A percentile compares a stretch with the other conserved stretches of the same genome.
Evolutionary conservation across 331 rosid species (phyloP).

Genomic region (Ulmus americana): DNA sequence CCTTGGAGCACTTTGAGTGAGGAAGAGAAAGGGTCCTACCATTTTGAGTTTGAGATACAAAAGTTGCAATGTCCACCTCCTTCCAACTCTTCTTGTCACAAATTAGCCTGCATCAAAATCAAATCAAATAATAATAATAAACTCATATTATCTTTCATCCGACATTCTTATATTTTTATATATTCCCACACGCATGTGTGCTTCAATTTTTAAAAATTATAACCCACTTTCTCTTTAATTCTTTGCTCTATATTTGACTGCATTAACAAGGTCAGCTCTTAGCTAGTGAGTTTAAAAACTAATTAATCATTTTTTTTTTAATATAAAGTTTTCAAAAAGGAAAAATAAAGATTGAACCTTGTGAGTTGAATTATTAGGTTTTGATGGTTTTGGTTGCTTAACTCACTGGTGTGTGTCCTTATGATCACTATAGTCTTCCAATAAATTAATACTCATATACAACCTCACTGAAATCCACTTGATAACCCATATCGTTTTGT

Average conservation of each 20-base stretch:
- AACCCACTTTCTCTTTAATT: constrained; percentile 1
- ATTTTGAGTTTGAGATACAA: constrained; percentile 19
- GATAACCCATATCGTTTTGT: constrained; percentile 24
- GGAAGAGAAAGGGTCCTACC: constrained; percentile 42
- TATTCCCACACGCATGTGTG: constrained; percentile 14
- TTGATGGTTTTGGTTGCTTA: constrained; percentile 3
- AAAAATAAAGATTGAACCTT: not conserved
- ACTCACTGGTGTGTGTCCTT: constrained; percentile 4
- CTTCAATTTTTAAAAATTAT: not conserved
- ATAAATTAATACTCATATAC: constrained; percentile 2
- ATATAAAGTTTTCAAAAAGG: not conserved
- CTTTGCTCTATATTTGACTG: not conserved
- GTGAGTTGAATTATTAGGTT: not conserved
- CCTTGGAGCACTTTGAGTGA: constrained; percentile 2
- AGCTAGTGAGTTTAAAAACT: not conserved
- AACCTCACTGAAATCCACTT: constrained; percentile 22
- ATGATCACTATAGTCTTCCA: constrained; percentile 4
- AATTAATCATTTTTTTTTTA: not conserved
- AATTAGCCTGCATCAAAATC: constrained; percentile 10
- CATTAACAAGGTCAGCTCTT: not conserved
- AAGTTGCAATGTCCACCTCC: constrained; percentile 21
- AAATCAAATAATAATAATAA: not conserved
- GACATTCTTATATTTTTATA: constrained; percentile 23
- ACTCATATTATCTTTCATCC: constrained; percentile 6
- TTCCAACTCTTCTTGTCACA: constrained; percentile 36